phyloP scores from a whole-genome alignment of 2,329 filamentous ascomycete species.

The Orbilia javanica region DNA sequence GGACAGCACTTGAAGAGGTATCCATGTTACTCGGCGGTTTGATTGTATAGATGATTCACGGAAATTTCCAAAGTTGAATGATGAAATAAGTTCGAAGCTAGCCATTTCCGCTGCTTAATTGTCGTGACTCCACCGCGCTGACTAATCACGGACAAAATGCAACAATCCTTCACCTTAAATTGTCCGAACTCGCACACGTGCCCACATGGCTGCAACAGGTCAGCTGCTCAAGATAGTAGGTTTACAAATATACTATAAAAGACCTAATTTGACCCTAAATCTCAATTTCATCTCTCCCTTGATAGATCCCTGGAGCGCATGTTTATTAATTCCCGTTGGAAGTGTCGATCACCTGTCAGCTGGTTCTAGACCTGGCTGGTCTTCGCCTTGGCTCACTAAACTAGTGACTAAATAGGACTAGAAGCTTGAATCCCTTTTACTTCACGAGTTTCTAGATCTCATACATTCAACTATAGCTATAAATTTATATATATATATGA shows the following conservation, averaged over 20 bases:
- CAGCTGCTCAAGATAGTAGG: too few species aligned
- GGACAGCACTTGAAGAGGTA: background rate
- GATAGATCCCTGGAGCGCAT: too few species aligned
- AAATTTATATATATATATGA: background rate
- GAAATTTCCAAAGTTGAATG: background rate
- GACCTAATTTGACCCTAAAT: background rate
- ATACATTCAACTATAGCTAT: too few species aligned
- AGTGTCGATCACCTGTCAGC: background rate
- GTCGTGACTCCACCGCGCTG: constrained; percentile 6
- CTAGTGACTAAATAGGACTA: background rate
- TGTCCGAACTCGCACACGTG: too few species aligned
- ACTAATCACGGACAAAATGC: constrained; percentile 10
- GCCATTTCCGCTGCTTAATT: background rate
- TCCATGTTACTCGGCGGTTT: background rate
- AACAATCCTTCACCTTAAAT: too few species aligned
- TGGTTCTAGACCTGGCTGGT: background rate
- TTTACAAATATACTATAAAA: too few species aligned
- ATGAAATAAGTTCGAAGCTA: constrained; percentile 1
- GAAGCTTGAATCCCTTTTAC: too few species aligned
- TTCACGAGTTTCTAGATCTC: too few species aligned
- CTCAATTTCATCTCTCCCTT: too few species aligned
- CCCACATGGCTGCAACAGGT: too few species aligned
- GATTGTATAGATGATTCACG: background rate
- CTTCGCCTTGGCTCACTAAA: background rate
- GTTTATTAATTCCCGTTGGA: background rate